These are phyloP conservation scores for Draba incana DNA, from an alignment of 345 rosid species.

Conservation along the genomic window DNA sequence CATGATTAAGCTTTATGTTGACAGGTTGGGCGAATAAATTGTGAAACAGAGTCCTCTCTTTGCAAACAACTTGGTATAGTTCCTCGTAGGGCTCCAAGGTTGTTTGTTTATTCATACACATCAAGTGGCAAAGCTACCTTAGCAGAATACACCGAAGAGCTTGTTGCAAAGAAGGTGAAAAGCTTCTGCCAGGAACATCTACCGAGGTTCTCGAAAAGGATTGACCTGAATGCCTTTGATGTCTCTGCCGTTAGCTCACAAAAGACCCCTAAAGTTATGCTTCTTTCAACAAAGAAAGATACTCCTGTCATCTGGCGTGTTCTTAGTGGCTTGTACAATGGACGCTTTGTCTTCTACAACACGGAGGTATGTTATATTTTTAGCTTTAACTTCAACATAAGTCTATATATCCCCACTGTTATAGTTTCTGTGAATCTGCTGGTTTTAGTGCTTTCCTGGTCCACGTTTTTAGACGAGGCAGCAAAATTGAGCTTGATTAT, in stretches of 20 bases:
- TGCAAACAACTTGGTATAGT: conserved; percentile 67
- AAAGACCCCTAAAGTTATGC: conserved; percentile 61
- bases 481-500: conserved; percentile 4
- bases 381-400: conserved; percentile 17
- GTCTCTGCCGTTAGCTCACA: conserved; percentile 41
- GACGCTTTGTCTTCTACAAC: conserved; percentile 62
- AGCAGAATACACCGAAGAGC: conserved; percentile 73
- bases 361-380: conserved; percentile 56
- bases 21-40: conserved; percentile 79
- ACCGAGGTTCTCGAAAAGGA: conserved; percentile 71
- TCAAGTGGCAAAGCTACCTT: conserved; percentile 58
- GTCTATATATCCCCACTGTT: not conserved
- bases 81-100: conserved; percentile 60
- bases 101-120: conserved; percentile 69
- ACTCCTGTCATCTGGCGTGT: conserved; percentile 89
- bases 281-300: conserved; percentile 80
- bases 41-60: conserved; percentile 69
- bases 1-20: conserved; percentile 1
- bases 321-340: conserved; percentile 77
- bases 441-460: conserved; percentile 8
- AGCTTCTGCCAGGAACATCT: conserved; percentile 76
- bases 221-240: conserved; percentile 53
- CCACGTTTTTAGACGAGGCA: not conserved
- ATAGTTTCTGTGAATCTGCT: not conserved
- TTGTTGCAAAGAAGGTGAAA: conserved; percentile 58